phyloP scores from a whole-genome alignment of 441 rosid species.

The Omphalea diandra region DNA sequence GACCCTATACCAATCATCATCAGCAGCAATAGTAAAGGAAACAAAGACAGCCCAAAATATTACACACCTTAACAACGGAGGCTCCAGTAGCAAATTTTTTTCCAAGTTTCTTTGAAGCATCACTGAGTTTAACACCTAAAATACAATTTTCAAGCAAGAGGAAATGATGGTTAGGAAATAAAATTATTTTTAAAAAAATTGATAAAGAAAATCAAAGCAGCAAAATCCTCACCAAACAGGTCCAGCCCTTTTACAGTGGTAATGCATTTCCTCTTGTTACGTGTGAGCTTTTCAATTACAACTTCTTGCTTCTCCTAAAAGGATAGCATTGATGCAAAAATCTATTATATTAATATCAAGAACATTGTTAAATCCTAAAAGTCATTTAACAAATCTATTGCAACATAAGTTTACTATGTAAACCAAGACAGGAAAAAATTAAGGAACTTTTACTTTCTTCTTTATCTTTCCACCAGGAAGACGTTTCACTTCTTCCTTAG shows the following conservation, averaged over 20 bases:
- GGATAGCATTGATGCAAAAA: neutral
- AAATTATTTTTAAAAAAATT: neutral
- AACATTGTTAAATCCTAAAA: neutral
- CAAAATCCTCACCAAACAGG: slow-evolving; percentile 69
- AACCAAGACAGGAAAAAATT: neutral
- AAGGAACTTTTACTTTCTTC: slow-evolving; percentile 67
- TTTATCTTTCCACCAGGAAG: slow-evolving; percentile 93
- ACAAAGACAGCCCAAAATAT: neutral
- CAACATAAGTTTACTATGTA: no score
- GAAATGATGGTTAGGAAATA: neutral
- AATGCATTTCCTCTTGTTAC: slow-evolving; percentile 92
- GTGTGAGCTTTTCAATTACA: slow-evolving; percentile 79
- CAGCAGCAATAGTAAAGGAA: neutral
- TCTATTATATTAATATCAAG: neutral
- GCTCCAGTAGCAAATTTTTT: slow-evolving; percentile 97
- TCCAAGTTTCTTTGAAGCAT: slow-evolving; percentile 90
- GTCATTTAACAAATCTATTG: neutral
- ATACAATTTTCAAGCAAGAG: neutral
- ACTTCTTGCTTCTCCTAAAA: slow-evolving; percentile 85
- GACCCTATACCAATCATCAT: slow-evolving; percentile 51
- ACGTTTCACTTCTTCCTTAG: slow-evolving; percentile 85
- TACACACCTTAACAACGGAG: slow-evolving; percentile 85
- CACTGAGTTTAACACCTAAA: slow-evolving; percentile 87
- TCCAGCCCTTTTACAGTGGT: slow-evolving; percentile 91
- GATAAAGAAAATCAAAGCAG: slow-evolving; percentile 7